Percentiles rank a stretch among this genome's conserved stretches.
Evolutionary conservation across 2,329 filamentous ascomycete genomes (phyloP).

Genomic region (Microdochium paspali): DNA sequence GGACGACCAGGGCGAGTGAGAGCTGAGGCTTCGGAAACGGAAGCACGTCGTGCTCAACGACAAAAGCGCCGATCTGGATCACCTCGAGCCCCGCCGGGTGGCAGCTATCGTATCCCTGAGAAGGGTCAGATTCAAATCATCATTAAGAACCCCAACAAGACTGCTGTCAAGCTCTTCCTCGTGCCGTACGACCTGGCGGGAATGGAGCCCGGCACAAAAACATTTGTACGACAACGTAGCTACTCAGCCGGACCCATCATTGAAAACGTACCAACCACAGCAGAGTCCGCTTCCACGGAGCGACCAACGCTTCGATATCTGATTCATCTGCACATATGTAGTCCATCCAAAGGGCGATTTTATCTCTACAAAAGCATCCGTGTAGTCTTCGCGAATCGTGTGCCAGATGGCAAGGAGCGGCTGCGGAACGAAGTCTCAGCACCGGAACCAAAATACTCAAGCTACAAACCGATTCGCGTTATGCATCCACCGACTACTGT

Average conservation of each 20-base stretch:
- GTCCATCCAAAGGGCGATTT: conserved; percentile 70
- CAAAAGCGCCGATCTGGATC: conserved; percentile 47
- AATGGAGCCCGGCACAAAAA: conserved; percentile 92
- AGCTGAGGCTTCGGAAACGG: conserved; percentile 16
- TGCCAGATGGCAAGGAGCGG: conserved; percentile 90
- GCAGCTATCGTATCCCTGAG: conserved; percentile 88
- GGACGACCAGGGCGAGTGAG: conserved; percentile 8
- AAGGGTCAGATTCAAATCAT: conserved; percentile 93
- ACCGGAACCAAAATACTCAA: conserved; percentile 77
- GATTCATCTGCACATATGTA: conserved; percentile 89
- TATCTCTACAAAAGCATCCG: conserved; percentile 88
- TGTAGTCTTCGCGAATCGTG: conserved; percentile 92
- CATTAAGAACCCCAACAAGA: conserved; percentile 97
- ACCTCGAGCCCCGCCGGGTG: conserved; percentile 67
- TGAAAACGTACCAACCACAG: conserved; percentile 42
- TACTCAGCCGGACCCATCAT: conserved; percentile 83
- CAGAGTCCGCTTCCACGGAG: conserved; percentile 25
- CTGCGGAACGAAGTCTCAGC: conserved; percentile 82
- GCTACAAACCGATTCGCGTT: conserved; percentile 62
- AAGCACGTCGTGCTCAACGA: conserved; percentile 18
- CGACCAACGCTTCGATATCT: conserved; percentile 78
- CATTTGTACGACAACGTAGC: conserved; percentile 87
- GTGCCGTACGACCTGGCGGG: conserved; percentile 86
- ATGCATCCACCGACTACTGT: conserved; percentile 30
- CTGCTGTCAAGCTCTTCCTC: conserved; percentile 90